phyloP scores from a whole-genome alignment of 805 yeast species.

The Starmerella scarabaei region DNA sequence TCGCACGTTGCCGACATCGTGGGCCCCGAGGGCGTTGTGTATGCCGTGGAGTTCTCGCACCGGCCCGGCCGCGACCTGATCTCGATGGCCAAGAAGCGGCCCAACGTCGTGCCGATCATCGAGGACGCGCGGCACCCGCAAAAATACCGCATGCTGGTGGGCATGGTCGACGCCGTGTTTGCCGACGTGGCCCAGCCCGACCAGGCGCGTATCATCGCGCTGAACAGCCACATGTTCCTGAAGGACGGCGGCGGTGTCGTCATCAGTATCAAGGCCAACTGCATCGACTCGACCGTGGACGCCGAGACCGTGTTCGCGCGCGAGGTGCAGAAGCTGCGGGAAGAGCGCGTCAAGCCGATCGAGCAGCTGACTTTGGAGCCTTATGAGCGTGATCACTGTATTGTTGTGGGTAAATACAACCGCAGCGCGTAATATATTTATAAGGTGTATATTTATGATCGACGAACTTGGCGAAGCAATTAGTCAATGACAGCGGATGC shows the following conservation, averaged over 20 bases:
- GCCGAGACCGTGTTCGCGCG: conserved; percentile 99
- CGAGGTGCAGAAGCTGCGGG: conserved; percentile 97
- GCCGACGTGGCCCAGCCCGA: conserved; percentile 99
- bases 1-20: conserved; percentile 97
- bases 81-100: conserved; percentile 99
- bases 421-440: conserved; percentile 44
- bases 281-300: conserved; percentile 98
- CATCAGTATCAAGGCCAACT: conserved; percentile 98
- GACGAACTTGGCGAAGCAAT: no score
- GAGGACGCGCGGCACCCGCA: conserved; percentile 99
- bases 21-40: conserved; percentile 97
- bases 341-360: conserved; percentile 94
- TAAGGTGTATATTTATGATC: no score
- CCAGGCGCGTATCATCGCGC: conserved; percentile 98
- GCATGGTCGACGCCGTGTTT: conserved; percentile 97
- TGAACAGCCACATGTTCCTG: conserved; percentile 94
- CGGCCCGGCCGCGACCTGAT: conserved; percentile 99
- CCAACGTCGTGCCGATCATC: conserved; percentile 94
- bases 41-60: conserved; percentile 98
- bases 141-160: conserved; percentile 96
- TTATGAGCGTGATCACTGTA: conserved; percentile 99
- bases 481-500: no score
- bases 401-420: conserved; percentile 92
- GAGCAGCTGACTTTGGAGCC: conserved; percentile 99
- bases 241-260: conserved; percentile 98